Evolutionary conservation across 2,329 filamentous ascomycete species (phyloP).

Genomic region (Stemphylium beticola): DNA sequence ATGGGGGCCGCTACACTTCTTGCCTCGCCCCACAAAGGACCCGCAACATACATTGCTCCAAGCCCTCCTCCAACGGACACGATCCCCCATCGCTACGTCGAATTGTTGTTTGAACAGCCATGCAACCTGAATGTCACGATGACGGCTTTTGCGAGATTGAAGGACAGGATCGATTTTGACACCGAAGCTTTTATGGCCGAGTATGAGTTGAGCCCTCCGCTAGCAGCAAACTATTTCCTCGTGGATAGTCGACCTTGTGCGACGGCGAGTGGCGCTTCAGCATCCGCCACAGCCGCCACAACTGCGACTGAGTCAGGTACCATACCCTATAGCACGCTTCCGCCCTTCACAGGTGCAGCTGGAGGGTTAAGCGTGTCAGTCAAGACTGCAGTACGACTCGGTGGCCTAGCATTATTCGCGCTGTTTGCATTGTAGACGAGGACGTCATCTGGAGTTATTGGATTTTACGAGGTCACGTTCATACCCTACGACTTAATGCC

Average conservation of each 20-base stretch:
- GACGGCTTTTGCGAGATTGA: conserved; percentile 27
- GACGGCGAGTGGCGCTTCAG: background rate
- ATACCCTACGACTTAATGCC: no score
- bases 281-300: conserved; percentile 1
- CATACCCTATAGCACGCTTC: conserved; percentile 13
- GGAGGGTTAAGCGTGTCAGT: conserved; percentile 14
- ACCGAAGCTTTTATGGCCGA: conserved; percentile 34
- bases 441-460: no score
- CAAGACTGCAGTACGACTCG: conserved; percentile 20
- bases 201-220: conserved; percentile 31
- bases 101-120: conserved; percentile 45
- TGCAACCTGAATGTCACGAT: conserved; percentile 28
- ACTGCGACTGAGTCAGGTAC: conserved; percentile 26
- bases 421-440: conserved; percentile 14
- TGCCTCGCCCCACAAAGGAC: conserved; percentile 34
- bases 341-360: conserved; percentile 32
- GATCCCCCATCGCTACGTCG: conserved; percentile 43
- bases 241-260: conserved; percentile 38
- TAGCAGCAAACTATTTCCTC: conserved; percentile 46
- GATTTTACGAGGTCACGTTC: no score
- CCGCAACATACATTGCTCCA: conserved; percentile 41
- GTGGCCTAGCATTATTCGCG: conserved; percentile 21
- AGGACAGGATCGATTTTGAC: conserved; percentile 38
- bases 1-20: conserved; percentile 32
- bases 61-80: conserved; percentile 43